Conservation (phyloP, 2,329 filamentous ascomycete genomes). For the Diaporthe citri region DNA sequence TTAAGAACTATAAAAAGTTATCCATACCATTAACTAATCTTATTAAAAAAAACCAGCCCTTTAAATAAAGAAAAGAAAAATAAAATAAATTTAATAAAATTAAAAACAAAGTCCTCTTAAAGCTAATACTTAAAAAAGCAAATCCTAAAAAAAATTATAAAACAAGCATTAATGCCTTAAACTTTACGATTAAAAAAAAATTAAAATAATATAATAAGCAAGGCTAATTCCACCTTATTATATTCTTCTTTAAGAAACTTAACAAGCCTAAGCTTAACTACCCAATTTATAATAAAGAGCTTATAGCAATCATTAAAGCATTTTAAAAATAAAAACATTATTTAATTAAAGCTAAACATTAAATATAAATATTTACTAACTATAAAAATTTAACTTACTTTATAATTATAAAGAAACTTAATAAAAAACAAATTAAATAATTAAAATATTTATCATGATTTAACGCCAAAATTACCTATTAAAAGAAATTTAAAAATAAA, state of each 20-base stretch:
- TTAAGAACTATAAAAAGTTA: not conserved
- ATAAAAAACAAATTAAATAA: too few relatives aligned
- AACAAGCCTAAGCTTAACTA: not conserved
- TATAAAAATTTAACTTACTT: slow-evolving; percentile 10
- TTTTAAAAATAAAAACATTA: not conserved
- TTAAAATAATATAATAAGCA: not conserved
- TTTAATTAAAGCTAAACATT: not conserved
- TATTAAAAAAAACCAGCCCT: too few relatives aligned
- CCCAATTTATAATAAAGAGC: not conserved
- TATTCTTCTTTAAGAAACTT: not conserved
- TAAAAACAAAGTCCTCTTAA: too few relatives aligned
- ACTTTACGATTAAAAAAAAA: not conserved
- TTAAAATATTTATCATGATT: too few relatives aligned
- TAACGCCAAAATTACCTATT: too few relatives aligned
- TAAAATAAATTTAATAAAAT: too few relatives aligned
- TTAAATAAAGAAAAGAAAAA: too few relatives aligned
- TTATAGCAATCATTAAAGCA: not conserved
- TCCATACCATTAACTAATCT: not conserved
- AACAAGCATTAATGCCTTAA: not conserved
- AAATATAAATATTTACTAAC: not conserved
- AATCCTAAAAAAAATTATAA: not conserved
- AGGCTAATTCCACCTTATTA: not conserved
- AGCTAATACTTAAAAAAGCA: too few relatives aligned
- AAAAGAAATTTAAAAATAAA: too few relatives aligned
- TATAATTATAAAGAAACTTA: too few relatives aligned